Percentiles rank a stretch among this genome's conserved stretches.
Evolutionary conservation across 768 basidiomycete species (phyloP).

Genomic region (Phylloporus sp.): DNA sequence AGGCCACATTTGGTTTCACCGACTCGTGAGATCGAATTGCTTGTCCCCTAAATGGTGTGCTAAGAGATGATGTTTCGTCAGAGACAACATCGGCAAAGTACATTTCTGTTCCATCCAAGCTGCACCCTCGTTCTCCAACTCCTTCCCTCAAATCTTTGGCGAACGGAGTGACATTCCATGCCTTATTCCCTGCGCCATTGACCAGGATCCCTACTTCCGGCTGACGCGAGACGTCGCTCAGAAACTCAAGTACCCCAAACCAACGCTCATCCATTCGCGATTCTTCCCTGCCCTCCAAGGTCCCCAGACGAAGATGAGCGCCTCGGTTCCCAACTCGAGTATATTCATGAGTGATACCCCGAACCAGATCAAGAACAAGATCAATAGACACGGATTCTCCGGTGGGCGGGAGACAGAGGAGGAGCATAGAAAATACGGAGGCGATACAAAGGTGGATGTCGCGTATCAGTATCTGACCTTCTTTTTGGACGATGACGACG

Average conservation of each 20-base stretch:
- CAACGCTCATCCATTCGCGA: constrained; percentile 85
- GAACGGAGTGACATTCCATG: constrained; percentile 76
- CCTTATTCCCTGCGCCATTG: constrained; percentile 97
- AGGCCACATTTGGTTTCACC: constrained; percentile 93
- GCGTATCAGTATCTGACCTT: constrained; percentile 92
- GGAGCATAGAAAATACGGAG: constrained; percentile 83
- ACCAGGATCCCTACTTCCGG: constrained; percentile 97
- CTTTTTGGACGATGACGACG: constrained; percentile 94
- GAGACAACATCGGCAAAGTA: constrained; percentile 97
- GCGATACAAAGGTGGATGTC: constrained; percentile 93
- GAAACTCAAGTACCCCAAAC: constrained; percentile 94
- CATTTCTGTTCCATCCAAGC: constrained; percentile 97
- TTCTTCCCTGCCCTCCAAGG: constrained; percentile 99
- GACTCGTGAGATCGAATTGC: constrained; percentile 67
- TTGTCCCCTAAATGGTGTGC: no score
- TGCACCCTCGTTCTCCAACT: constrained; percentile 94
- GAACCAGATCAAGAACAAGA: constrained; percentile 94
- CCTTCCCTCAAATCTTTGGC: constrained; percentile 97
- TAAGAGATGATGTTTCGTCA: constrained; percentile 29
- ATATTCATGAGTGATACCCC: constrained; percentile 95
- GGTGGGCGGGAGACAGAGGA: constrained; percentile 96
- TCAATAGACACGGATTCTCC: constrained; percentile 93
- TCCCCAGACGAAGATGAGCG: constrained; percentile 99
- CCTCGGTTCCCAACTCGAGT: constrained; percentile 85
- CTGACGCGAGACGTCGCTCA: constrained; percentile 92